Percentiles rank a stretch among this genome's conserved stretches.
Evolutionary conservation across 2,329 filamentous ascomycete species (phyloP).

Genomic region (Trichoderma sp.): DNA sequence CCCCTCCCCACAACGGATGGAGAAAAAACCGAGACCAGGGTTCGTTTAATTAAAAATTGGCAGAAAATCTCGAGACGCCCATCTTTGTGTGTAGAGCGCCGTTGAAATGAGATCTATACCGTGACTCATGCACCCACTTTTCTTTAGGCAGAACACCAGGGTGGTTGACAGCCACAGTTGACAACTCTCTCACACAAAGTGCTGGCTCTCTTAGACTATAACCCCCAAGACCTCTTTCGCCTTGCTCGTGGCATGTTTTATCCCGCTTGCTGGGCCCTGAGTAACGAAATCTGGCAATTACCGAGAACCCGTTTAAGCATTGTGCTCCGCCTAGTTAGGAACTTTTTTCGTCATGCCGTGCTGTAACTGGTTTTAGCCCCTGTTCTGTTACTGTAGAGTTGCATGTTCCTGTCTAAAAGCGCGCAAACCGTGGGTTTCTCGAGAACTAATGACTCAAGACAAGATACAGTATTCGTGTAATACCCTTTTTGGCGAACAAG

Average conservation of each 20-base stretch:
- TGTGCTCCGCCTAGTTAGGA: background rate
- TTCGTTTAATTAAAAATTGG: background rate
- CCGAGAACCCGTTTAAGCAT: background rate
- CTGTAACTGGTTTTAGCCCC: background rate
- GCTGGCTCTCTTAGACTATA: background rate
- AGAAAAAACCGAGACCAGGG: background rate
- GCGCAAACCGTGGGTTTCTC: background rate
- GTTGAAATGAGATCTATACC: constrained; percentile 9
- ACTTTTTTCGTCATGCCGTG: background rate
- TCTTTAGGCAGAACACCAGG: constrained; percentile 16
- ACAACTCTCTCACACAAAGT: background rate
- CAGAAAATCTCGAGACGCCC: background rate
- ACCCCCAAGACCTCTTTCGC: background rate
- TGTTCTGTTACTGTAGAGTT: background rate
- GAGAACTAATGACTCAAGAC: background rate
- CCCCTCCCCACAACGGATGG: background rate
- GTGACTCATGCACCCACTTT: constrained; percentile 7
- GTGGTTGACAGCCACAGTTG: background rate
- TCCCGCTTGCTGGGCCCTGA: background rate
- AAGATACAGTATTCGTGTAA: background rate
- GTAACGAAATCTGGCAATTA: background rate
- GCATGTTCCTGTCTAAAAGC: background rate
- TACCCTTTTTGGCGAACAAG: background rate
- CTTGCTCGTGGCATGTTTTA: background rate
- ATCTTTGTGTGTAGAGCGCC: background rate